Conservation (phyloP, 179 eudicot genomes). For the Beta lomatogona region DNA sequence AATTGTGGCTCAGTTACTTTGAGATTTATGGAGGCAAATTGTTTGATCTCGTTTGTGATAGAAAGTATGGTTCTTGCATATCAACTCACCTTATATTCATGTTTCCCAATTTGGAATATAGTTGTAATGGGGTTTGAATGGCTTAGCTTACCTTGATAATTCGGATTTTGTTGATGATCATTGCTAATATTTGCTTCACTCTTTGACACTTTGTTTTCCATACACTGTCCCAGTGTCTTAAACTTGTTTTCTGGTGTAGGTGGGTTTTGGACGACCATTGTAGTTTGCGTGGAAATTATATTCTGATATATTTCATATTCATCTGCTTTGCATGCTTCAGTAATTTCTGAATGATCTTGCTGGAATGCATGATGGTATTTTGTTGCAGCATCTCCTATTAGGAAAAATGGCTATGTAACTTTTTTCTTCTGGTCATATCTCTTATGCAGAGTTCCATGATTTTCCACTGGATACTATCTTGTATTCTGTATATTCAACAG, state of each 20-base stretch:
- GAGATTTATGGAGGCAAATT: constrained; percentile 99
- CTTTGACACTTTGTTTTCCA: background rate
- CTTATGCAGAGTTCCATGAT: background rate
- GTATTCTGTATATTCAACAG: background rate
- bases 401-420: background rate
- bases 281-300: background rate
- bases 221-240: background rate
- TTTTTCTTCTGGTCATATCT: background rate
- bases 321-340: background rate
- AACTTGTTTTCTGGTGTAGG: background rate
- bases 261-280: background rate
- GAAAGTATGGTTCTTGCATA: constrained; percentile 58
- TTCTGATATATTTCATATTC: background rate
- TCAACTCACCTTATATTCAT: constrained; percentile 4
- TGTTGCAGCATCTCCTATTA: background rate
- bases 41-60: constrained; percentile 85
- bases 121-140: background rate
- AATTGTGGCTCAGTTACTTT: constrained; percentile 97
- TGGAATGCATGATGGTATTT: background rate
- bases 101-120: constrained; percentile 14
- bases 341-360: background rate
- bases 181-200: background rate
- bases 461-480: background rate
- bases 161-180: background rate
- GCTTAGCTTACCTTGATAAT: background rate